Conservation (phyloP, 78 protist species). For the Dictyostelium capitatum region DNA sequence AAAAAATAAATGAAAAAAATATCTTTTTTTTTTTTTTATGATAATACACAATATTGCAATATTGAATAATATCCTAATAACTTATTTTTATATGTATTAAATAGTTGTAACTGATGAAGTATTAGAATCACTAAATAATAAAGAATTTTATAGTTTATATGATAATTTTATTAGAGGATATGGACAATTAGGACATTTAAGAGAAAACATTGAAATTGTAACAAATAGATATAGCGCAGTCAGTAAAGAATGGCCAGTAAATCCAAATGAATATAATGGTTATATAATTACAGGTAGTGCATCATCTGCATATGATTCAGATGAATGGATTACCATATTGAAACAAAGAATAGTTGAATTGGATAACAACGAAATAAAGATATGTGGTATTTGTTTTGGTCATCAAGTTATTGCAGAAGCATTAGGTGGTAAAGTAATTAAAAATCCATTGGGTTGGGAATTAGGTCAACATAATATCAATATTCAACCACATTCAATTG, state of each 20-base stretch:
- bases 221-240: conserved; percentile 4
- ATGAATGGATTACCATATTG: conserved; percentile 52
- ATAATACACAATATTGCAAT: too few species aligned
- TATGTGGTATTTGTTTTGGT: conserved; percentile 82
- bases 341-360: conserved; percentile 28
- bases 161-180: conserved; percentile 12
- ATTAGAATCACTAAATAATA: background rate
- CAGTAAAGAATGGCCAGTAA: conserved; percentile 35
- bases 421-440: conserved; percentile 42
- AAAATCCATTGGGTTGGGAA: conserved; percentile 71
- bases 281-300: conserved; percentile 65
- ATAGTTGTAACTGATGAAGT: conserved; percentile 41
- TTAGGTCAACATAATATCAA: conserved; percentile 14
- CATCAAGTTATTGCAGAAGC: conserved; percentile 65
- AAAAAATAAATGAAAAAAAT: too few species aligned
- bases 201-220: background rate
- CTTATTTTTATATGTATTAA: background rate
- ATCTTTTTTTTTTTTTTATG: too few species aligned
- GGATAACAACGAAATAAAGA: conserved; percentile 38
- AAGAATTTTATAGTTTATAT: conserved; percentile 5
- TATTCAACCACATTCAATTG: background rate
- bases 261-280: conserved; percentile 41
- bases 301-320: conserved; percentile 34
- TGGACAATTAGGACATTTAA: background rate
- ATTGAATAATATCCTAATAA: too few species aligned